Percentiles rank a stretch among this genome's conserved stretches.
Conservation (phyloP, 2,329 filamentous ascomycete genomes). For the Podosphaera fusca region DNA sequence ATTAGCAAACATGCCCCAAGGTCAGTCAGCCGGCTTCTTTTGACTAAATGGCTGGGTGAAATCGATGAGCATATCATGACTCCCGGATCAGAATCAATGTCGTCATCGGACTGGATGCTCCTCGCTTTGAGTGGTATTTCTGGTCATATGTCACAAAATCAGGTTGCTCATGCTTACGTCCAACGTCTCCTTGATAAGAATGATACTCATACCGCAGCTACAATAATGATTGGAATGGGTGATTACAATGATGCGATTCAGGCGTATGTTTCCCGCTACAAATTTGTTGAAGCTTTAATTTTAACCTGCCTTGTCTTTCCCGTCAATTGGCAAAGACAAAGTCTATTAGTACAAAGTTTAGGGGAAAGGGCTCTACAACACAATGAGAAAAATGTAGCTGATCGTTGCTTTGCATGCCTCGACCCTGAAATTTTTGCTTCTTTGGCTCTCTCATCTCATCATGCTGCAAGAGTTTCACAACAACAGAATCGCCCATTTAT, state of each 20-base stretch:
- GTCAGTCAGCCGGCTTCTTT: constrained; percentile 56
- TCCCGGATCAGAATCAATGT: constrained; percentile 65
- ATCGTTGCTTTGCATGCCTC: constrained; percentile 80
- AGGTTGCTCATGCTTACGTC: constrained; percentile 74
- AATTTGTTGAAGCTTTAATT: constrained; percentile 80
- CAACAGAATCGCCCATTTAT: constrained; percentile 29
- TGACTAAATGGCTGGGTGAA: constrained; percentile 84
- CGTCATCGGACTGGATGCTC: constrained; percentile 91
- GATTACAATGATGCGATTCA: constrained; percentile 90
- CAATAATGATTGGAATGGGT: constrained; percentile 77
- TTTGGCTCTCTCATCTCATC: constrained; percentile 68
- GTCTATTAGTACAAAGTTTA: constrained; percentile 78
- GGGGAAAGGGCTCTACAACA: constrained; percentile 76
- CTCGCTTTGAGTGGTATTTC: constrained; percentile 64
- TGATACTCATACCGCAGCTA: constrained; percentile 77
- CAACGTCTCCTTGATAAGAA: constrained; percentile 74
- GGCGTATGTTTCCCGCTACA: constrained; percentile 77
- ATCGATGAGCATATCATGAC: constrained; percentile 61
- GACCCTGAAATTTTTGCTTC: constrained; percentile 65
- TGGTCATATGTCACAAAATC: constrained; percentile 55
- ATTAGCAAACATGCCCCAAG: constrained; percentile 48
- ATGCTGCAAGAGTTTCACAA: constrained; percentile 32
- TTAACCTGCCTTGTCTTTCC: constrained; percentile 68
- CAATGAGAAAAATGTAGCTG: constrained; percentile 71
- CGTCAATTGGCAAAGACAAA: constrained; percentile 73